Base-by-base conservation (phyloP, 2,329 filamentous ascomycete species). In the Didymella arachidicola region DNA sequence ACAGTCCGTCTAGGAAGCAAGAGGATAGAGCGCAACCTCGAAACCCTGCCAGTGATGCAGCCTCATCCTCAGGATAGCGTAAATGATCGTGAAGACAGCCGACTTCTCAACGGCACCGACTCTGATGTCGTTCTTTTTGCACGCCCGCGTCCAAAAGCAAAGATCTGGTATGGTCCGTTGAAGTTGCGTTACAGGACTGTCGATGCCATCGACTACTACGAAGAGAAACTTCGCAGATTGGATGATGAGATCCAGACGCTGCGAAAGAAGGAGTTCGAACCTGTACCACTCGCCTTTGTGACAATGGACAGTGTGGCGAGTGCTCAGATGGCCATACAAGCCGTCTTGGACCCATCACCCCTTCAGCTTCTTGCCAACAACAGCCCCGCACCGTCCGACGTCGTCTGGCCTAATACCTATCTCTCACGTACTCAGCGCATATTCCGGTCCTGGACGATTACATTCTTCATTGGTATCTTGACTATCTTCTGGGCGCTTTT, bases 371-470 rank as follows among this genome's bases (percentile, higher is more conserved):
- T 97, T 53, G 93, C 94, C 8, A 93, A 92, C 59, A 85, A 90
- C 27, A 93, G 94, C 2, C 95, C 95, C 0, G 88, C 94, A 2
- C 95, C 95, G 0, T 88, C 91, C 0, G 94, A 98, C 73, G 88
- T 99, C n/a, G 87, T 98, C 11, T 99, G 96, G 95, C 84, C 84
- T 62, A 97, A 98, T 72, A 98, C 93, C 0, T 99, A 99, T 72
- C 79, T 93, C 2, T 86, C 91, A 6, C 87, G 92, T 2, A 83
- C 86, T 10, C 84, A 86, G 61, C 88, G 95, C 14, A 90, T 93
- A 76, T 72, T 91, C 26, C 87, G 91, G 62, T 87, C 91, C 0
- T 98, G 94, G 93, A 81, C 83, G 4, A 89, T 99, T 61, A 98
- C 94, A 0, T 78, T 89, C 10, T 86, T 93, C 67, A 96, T 99